These are phyloP conservation scores for Penicillium sp. DNA, from an alignment of 2,329 filamentous ascomycete genomes.

Conservation along the genomic window DNA sequence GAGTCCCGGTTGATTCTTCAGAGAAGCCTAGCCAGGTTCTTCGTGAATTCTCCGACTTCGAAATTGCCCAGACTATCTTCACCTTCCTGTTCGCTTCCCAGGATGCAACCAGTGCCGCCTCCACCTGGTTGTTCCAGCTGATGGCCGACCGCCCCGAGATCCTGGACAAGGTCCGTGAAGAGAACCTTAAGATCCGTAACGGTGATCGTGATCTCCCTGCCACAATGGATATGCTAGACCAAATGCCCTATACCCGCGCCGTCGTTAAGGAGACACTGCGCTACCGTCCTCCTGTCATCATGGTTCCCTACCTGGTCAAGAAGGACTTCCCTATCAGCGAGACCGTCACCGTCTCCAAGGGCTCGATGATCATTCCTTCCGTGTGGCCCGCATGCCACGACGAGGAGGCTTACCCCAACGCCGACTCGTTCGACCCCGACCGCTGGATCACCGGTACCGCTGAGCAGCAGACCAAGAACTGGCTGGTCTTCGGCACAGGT, in stretches of 20 bases:
- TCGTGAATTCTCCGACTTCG: constrained; percentile 82
- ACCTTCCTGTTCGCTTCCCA: constrained; percentile 97
- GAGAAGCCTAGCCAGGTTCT: constrained; percentile 82
- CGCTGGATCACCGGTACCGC: constrained; percentile 88
- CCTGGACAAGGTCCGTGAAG: constrained; percentile 83
- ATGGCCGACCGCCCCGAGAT: constrained; percentile 92
- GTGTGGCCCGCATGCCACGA: constrained; percentile 90
- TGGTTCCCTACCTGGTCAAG: constrained; percentile 95
- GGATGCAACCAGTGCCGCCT: constrained; percentile 90
- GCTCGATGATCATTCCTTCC: constrained; percentile 91
- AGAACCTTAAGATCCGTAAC: constrained; percentile 75
- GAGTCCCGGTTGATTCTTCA: constrained; percentile 63
- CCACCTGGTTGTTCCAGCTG: constrained; percentile 93
- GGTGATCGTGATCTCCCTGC: constrained; percentile 70
- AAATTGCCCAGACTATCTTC: constrained; percentile 91
- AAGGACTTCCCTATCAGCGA: constrained; percentile 89
- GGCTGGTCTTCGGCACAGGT: constrained; percentile 90
- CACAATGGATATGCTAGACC: constrained; percentile 82
- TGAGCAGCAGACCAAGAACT: constrained; percentile 92
- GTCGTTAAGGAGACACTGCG: constrained; percentile 88
- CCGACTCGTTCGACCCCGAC: constrained; percentile 85
- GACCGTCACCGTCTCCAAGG: constrained; percentile 87
- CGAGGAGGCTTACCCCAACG: constrained; percentile 84
- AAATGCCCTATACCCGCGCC: constrained; percentile 83
- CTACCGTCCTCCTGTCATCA: constrained; percentile 92